Base-by-base conservation (phyloP, 495 filamentous ascomycete species). In the Extremus antarcticus region DNA sequence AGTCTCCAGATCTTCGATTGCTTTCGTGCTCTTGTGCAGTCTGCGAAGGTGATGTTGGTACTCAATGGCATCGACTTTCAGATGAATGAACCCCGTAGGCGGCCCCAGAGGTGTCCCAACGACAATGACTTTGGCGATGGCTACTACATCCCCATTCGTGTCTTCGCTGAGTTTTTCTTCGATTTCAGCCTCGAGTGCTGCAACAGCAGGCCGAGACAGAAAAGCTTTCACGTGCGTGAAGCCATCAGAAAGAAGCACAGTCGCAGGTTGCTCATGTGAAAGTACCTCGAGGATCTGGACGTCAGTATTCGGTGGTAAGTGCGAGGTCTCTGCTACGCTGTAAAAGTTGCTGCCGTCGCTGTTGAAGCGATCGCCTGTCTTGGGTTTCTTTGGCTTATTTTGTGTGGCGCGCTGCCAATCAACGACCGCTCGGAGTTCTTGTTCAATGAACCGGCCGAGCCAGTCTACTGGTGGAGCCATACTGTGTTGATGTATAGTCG, bases 321-420 rank as follows among this genome's bases (percentile, higher is more conserved):
- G 17, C 19, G 40, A 25, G 1, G 54, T 17, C 1, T 29, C 43
- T 11, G 53, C 41, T 2, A n/a, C 43, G 35, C 59, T 55, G 3
- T 48, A 49, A 23, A 65, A 49, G 39, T 65, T 63, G 56, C 57
- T 58, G 9, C 55, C 57, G 24, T 67, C 59, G 53, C 66, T 63
- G 25, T 58, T 53, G 40, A 57, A 67, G 9, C 65, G 43, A 17
- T 25, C 20, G 0, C 53, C 49, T 7, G 56, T 51, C 1, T 20
- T 1, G 16, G 46, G 48, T 20, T 53, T 10, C 15, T 22, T 38
- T 15, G 51, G 22, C 0, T 21, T 29, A 25, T 50, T 47, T 8
- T 50, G 22, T 29, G 38, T 51, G 32, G 54, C 20, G 9, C 29
- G 24, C 41, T 53, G 25, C 57, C 52, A 58, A 17, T 22, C 51